Percentiles rank a stretch among this genome's conserved stretches.
Conservation (phyloP, 2,329 filamentous ascomycete genomes). For the Arthroderma uncinatum region DNA sequence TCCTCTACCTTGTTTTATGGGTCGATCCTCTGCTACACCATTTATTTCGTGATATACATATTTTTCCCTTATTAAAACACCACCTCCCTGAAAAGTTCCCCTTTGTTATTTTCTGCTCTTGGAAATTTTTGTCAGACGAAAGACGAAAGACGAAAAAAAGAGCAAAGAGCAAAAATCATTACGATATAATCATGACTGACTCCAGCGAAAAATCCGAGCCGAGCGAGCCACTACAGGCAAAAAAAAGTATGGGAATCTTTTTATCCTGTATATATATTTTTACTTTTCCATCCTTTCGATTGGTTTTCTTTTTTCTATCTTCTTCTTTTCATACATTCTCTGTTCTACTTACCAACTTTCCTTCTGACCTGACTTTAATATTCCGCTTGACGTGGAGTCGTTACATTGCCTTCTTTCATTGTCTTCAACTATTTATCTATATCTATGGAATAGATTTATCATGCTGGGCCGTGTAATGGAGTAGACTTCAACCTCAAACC, state of each 20-base stretch:
- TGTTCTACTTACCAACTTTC: slow-evolving; percentile 12
- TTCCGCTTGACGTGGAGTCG: slow-evolving; percentile 5
- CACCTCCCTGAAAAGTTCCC: neutral
- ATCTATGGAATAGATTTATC: slow-evolving; percentile 1
- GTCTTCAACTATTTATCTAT: slow-evolving; percentile 3
- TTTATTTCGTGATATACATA: slow-evolving; percentile 2
- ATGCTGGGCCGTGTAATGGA: neutral
- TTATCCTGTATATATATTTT: slow-evolving; percentile 3
- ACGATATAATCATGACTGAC: slow-evolving; percentile 3
- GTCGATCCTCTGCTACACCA: slow-evolving; percentile 1
- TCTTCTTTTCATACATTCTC: neutral
- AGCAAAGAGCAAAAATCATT: neutral
- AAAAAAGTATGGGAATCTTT: slow-evolving; percentile 5
- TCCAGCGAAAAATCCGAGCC: neutral
- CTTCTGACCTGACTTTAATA: slow-evolving; percentile 4
- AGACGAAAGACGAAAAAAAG: neutral
- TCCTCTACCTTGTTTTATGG: neutral
- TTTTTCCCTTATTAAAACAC: neutral
- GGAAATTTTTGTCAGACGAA: slow-evolving; percentile 6
- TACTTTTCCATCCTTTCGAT: slow-evolving; percentile 5
- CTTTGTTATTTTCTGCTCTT: slow-evolving; percentile 1
- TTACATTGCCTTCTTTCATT: slow-evolving; percentile 14
- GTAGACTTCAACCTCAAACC: neutral
- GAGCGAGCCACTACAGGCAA: neutral
- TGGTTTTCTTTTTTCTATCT: slow-evolving; percentile 13